These are phyloP conservation scores for Leucocoprinus birnbaumii DNA, from an alignment of 768 basidiomycete species.

Conservation along the genomic window DNA sequence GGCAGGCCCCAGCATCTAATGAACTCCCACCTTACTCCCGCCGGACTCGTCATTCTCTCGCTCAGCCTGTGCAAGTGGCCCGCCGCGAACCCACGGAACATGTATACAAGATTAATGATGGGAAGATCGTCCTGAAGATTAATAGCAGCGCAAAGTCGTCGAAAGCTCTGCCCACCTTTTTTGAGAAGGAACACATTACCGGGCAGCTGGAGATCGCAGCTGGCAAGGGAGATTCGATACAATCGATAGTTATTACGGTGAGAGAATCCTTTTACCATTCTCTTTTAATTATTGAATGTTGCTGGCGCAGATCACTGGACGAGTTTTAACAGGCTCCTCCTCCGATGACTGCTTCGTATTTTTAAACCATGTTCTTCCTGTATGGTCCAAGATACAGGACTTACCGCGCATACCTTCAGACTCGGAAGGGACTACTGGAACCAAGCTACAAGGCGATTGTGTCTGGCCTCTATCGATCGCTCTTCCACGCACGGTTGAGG, in stretches of 20 bases:
- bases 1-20: slow-evolving; percentile 45
- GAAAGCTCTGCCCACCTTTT: slow-evolving; percentile 48
- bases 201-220: slow-evolving; percentile 44
- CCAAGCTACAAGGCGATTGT: slow-evolving; percentile 44
- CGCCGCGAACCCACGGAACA: slow-evolving; percentile 49
- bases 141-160: slow-evolving; percentile 51
- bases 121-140: slow-evolving; percentile 42
- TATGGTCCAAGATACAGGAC: slow-evolving; percentile 47
- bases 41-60: slow-evolving; percentile 34
- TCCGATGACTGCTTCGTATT: slow-evolving; percentile 42
- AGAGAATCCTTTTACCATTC: slow-evolving; percentile 14
- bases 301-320: slow-evolving; percentile 40
- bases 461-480: slow-evolving; percentile 48
- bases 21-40: slow-evolving; percentile 50
- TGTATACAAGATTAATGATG: slow-evolving; percentile 37
- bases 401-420: slow-evolving; percentile 38
- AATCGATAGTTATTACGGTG: slow-evolving; percentile 42
- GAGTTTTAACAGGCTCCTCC: slow-evolving; percentile 46
- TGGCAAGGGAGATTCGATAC: slow-evolving; percentile 51
- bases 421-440: slow-evolving; percentile 34
- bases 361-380: slow-evolving; percentile 37
- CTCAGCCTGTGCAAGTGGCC: slow-evolving; percentile 30
- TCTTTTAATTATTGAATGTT: background rate
- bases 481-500: slow-evolving; percentile 38
- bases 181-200: slow-evolving; percentile 52